Evolutionary conservation across 176 grass and related monocot genomes (phyloP).

Genomic region (Aechmea fasciata): DNA sequence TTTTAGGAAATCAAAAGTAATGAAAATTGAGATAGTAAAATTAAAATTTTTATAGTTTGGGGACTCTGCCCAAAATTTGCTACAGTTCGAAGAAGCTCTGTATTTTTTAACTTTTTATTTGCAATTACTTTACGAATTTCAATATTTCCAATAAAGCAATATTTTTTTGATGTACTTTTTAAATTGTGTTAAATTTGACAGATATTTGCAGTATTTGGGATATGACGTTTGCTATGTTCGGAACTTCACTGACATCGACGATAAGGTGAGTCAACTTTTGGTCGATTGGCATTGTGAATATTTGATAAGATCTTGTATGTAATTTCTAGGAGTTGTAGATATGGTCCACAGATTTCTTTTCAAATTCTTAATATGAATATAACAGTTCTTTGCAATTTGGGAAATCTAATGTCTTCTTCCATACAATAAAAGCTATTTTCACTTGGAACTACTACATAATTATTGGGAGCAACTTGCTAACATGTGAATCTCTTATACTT

Average conservation of each 20-base stretch:
- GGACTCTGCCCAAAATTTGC: too few relatives aligned
- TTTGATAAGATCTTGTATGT: background rate
- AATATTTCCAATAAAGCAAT: background rate
- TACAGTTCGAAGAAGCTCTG: too few relatives aligned
- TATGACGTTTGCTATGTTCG: conserved; percentile 84
- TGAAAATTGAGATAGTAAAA: too few relatives aligned
- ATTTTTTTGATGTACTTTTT: background rate
- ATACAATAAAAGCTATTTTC: background rate
- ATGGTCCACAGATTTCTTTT: background rate
- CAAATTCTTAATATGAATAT: background rate
- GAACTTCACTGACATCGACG: conserved; percentile 97
- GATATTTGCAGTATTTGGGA: conserved; percentile 66
- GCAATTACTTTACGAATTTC: background rate
- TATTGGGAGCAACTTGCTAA: too few relatives aligned
- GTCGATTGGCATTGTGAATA: background rate
- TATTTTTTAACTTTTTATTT: background rate
- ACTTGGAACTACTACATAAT: too few relatives aligned
- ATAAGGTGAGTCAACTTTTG: conserved; percentile 48
- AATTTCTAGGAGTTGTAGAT: too few relatives aligned
- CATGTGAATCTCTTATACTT: too few relatives aligned
- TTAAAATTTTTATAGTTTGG: too few relatives aligned
- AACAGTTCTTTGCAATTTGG: too few relatives aligned
- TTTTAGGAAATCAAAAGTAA: too few relatives aligned
- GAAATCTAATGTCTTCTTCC: background rate
- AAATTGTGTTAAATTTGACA: conserved; percentile 20